These are phyloP conservation scores for Pythium dissimile DNA, from an alignment of 352 stramenopile species.

Conservation along the genomic window DNA sequence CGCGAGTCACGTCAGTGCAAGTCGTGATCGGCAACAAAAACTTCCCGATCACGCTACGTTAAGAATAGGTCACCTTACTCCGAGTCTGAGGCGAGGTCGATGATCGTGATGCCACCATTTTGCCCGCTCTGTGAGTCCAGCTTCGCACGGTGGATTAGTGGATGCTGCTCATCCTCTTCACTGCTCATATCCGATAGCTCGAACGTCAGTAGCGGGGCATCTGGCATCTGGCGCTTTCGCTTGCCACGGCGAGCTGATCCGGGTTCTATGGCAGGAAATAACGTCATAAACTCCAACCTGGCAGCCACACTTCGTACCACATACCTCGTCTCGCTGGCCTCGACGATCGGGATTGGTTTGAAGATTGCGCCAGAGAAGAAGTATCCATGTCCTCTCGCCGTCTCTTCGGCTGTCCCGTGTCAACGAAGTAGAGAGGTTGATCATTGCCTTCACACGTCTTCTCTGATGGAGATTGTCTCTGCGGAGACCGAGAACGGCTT, in stretches of 20 bases:
- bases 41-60: conserved; percentile 62
- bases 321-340: neutral
- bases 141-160: neutral
- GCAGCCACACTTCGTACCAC: neutral
- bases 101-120: conserved; percentile 10
- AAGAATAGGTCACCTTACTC: conserved; percentile 10
- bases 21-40: conserved; percentile 83
- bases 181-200: conserved; percentile 25
- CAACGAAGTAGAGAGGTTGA: conserved; percentile 10
- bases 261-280: neutral
- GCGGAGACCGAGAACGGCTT: conserved; percentile 13
- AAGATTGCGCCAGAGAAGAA: neutral
- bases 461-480: neutral
- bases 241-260: conserved; percentile 2
- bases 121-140: neutral
- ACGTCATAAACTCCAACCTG: neutral
- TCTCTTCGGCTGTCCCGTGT: neutral
- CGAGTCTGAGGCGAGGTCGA: conserved; percentile 22
- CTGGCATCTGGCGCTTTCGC: conserved; percentile 7
- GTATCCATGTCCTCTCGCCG: neutral
- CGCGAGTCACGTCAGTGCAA: conserved; percentile 39
- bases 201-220: conserved; percentile 3
- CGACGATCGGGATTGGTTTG: neutral
- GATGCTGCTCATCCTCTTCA: conserved; percentile 23
- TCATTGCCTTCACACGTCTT: neutral